Percentiles rank a stretch among this genome's conserved stretches.
Evolutionary conservation across 129 eudicot genomes (phyloP).

Genomic region (Artemisia tridentata): DNA sequence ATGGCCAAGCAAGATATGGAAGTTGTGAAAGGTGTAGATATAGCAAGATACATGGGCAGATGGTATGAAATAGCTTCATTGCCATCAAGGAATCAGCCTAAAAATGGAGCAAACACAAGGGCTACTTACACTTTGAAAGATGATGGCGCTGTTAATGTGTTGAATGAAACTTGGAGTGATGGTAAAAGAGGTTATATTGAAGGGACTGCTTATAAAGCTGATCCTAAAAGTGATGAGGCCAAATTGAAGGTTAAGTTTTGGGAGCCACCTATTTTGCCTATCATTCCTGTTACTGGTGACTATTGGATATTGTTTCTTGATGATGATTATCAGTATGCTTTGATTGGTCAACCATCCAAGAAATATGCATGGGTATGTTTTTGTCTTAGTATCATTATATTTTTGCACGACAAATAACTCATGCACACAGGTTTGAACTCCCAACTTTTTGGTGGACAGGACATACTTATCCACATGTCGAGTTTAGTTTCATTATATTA

Average conservation of each 20-base stretch:
- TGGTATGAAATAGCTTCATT: conserved; percentile 96
- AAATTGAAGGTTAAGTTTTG: conserved; percentile 82
- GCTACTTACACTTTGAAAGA: conserved; percentile 70
- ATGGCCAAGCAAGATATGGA: conserved; percentile 49
- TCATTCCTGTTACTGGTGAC: conserved; percentile 80
- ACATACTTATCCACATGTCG: too few relatives aligned
- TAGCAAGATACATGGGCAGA: conserved; percentile 70
- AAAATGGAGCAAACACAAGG: conserved; percentile 59
- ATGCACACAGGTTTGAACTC: too few relatives aligned
- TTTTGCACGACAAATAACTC: too few relatives aligned
- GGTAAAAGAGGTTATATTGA: conserved; percentile 75
- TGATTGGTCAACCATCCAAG: conserved; percentile 75
- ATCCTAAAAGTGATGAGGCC: conserved; percentile 79
- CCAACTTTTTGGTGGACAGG: too few relatives aligned
- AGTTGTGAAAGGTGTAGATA: conserved; percentile 69
- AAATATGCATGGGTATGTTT: conserved; percentile 53
- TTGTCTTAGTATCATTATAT: too few relatives aligned
- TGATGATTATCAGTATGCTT: conserved; percentile 66
- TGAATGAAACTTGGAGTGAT: conserved; percentile 80
- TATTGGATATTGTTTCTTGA: conserved; percentile 80
- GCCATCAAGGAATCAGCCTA: conserved; percentile 72
- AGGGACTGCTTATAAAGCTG: conserved; percentile 81
- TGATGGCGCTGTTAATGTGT: conserved; percentile 67
- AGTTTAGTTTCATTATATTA: too few relatives aligned
- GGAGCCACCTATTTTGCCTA: conserved; percentile 87